A percentile compares a stretch with the other conserved stretches of the same genome.
These are phyloP conservation scores for Fusarium tricinctum DNA, from an alignment of 2,329 filamentous ascomycete species.

Conservation along the genomic window DNA sequence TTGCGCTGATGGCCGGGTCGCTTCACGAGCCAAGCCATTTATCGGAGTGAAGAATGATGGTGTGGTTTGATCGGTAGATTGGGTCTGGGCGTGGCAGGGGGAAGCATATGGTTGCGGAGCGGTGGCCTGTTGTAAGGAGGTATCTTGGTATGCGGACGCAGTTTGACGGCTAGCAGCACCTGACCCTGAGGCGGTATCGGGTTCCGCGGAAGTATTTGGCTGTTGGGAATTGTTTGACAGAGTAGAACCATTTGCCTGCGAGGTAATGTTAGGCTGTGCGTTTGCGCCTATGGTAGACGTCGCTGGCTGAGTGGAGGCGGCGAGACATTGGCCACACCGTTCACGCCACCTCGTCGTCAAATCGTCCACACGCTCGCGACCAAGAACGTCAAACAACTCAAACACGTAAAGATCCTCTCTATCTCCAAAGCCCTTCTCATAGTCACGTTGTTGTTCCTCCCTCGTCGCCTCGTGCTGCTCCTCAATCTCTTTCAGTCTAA, in stretches of 20 bases:
- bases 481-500: not conserved
- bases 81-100: fast-evolving
- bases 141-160: not conserved
- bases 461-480: not conserved
- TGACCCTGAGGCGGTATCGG: not conserved
- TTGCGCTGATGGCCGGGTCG: not conserved
- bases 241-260: not conserved
- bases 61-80: not conserved
- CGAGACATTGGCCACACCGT: not conserved
- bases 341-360: not conserved
- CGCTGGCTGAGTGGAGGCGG: not conserved
- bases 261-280: not conserved
- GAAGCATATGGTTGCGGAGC: not conserved
- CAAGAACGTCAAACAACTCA: not conserved
- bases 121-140: not conserved
- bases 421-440: not conserved
- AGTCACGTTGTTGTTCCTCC: not conserved
- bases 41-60: not conserved
- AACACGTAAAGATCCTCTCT: not conserved
- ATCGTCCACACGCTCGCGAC: not conserved
- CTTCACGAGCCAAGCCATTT: too few species aligned
- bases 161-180: not conserved
- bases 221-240: not conserved
- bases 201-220: not conserved
- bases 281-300: not conserved